Evolutionary conservation across 352 stramenopile genomes (phyloP), one percentile per base, ranked within the genome.

Genomic region (Thraustochytrium striatum): DNA sequence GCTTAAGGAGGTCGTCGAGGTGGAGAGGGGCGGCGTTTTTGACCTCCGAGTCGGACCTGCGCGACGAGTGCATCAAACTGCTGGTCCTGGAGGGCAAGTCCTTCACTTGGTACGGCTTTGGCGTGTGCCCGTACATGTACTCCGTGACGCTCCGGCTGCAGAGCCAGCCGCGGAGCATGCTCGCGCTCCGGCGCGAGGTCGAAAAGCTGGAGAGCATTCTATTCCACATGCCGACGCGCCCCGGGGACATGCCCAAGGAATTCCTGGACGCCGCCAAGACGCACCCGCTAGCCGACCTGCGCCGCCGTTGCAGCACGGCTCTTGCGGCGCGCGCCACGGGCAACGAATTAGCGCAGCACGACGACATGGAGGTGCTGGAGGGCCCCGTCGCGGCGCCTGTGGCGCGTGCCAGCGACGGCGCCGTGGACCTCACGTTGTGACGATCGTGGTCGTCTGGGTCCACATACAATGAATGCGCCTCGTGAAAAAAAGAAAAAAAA

Each of bases 21-120:
- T 75, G 7, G 44, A 75, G 13, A 16, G 39, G 9, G 65, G 68
- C 25, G 65, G 65, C 41, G 65, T 38, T n/a, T 30, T 75, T 9
- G 65, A 75, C 50, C 39, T 75, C 65, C 0, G 30, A 75, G 21
- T 25, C 44, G 9, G 65, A 75, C 9, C 39, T 75, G 13, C 39
- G 65, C 30, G 65, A 75, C 44, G 11, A 30, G 9, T 75, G 65
- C 65, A 58, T 75, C 25, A 62, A 43, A n/a, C 41, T 75, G 50
- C 52, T 75, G 2, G 25, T 1, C 35, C 47, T 75, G 3, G 65
- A 75, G 52, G 30, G 19, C 8, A 16, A 62, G 35, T 75, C 32
- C 35, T 62, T 75, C 32, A 61, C 16, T 3, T 75, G 43, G 43
- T 75, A 38, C 39, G 65, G 65, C 21, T 16, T 75, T 16, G 52